Evolutionary conservation across 306 rosid genomes (phyloP).

Genomic region (Begonia fuchsioides): DNA sequence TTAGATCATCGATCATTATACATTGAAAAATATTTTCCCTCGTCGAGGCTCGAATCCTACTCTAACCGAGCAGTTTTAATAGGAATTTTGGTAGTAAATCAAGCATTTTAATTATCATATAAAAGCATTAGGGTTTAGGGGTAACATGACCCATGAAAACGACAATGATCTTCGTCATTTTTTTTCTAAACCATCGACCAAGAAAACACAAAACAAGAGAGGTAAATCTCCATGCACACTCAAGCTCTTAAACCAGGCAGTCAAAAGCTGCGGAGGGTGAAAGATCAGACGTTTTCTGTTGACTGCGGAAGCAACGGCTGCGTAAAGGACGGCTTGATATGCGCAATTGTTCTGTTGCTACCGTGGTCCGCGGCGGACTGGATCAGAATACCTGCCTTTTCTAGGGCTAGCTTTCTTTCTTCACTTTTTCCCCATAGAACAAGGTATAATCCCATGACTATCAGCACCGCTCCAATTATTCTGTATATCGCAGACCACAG

Average conservation of each 20-base stretch:
- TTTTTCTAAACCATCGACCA: constrained; percentile 8
- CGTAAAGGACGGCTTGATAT: constrained; percentile 28
- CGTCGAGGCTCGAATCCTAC: too few relatives aligned
- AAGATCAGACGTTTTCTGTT: constrained; percentile 60
- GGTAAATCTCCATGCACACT: constrained; percentile 30
- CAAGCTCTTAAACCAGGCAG: too few relatives aligned
- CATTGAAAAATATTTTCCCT: too few relatives aligned
- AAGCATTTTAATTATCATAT: constrained; percentile 44
- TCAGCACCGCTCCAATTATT: constrained; percentile 54
- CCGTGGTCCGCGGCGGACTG: constrained; percentile 8
- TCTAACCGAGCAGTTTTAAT: too few relatives aligned
- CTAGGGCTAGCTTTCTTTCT: constrained; percentile 4
- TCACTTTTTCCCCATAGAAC: constrained; percentile 21
- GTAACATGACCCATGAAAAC: constrained; percentile 18
- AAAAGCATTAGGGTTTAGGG: constrained; percentile 25
- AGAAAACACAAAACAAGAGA: constrained; percentile 2
- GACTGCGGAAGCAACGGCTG: constrained; percentile 81
- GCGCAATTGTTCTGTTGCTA: constrained; percentile 3
- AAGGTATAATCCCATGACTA: constrained; percentile 40
- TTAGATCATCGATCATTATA: too few relatives aligned
- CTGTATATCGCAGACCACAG: constrained; percentile 16
- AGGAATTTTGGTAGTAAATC: constrained; percentile 15
- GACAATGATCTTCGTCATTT: constrained; percentile 36
- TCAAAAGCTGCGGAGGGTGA: too few relatives aligned
- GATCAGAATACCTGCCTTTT: constrained; percentile 8